Conservation (phyloP, 345 rosid species). For the Acer negundo region DNA sequence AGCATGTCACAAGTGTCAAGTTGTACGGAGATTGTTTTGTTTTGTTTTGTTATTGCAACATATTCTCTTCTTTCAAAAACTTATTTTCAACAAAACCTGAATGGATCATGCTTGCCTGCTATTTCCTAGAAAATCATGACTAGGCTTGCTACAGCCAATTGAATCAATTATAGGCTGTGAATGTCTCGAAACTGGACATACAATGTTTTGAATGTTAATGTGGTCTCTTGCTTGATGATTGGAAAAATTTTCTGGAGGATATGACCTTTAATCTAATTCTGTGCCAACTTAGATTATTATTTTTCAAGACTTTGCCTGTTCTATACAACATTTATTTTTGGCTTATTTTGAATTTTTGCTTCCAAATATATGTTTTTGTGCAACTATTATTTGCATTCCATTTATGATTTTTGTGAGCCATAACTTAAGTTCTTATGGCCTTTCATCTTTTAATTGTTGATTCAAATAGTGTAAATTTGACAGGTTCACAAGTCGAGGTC, state of each 20-base stretch:
- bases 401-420: constrained; percentile 9
- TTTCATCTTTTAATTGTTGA: constrained; percentile 7
- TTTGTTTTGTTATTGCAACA: neutral
- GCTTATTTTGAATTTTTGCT: neutral
- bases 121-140: neutral
- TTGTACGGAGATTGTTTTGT: neutral
- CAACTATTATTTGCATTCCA: constrained; percentile 10
- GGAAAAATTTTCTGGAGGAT: neutral
- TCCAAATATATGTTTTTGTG: neutral
- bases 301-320: neutral
- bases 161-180: neutral
- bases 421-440: neutral
- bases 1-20: neutral
- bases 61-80: neutral
- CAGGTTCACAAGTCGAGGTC: constrained; percentile 50
- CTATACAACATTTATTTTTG: neutral
- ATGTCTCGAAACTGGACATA: neutral
- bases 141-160: neutral
- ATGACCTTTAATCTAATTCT: neutral
- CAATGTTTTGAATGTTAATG: neutral
- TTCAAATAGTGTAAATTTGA: constrained; percentile 5
- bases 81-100: constrained; percentile 1
- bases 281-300: neutral
- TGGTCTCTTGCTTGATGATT: neutral
- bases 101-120: neutral